Evolutionary conservation across 441 rosid species (phyloP), one percentile per base, ranked within the genome.

Genomic region (Biscutella laevigata): DNA sequence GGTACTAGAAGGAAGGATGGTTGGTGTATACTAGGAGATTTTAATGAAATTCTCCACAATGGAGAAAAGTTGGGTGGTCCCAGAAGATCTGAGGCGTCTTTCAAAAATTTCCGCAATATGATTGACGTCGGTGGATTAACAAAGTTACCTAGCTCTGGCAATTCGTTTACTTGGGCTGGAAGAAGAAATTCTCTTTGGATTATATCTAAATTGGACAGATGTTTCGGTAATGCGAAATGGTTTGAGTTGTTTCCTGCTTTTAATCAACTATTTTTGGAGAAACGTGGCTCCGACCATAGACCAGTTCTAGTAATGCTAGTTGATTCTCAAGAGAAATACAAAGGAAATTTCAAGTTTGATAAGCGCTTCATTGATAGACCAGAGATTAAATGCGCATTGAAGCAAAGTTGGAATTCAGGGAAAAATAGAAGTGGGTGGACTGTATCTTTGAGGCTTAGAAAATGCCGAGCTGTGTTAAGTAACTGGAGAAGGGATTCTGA

Each of bases 111-210:
- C 4, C 0, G 0, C 5, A 7, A 33, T 11, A 33, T 33, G 37
- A 0, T 33, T 0, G 6, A 8, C 0, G 10, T 2, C 0, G n/a
- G 36, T 32, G 36, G 2, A 0, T n/a, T 32, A 14, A 2, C 0
- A 1, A 7, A 32, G 5, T 4, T 32, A 2, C 6, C 7, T 0
- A 10, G 13, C 2, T 1, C 37, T 32, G 36, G 36, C 1, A 32
- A 32, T 32, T 0, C 6, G 1, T 32, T n/a, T 0, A 1, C 36
- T 1, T 33, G 37, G 37, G 37, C 7, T 0, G 37, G 37, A 1
- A 33, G 4, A 7, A 11, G 37, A 1, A 4, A 1, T 33, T 0
- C 4, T 0, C 0, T 12, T 2, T 33, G 15, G 14, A 33, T 33
- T 0, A 3, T 11, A 0, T 11, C 6, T 4, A 33, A 33, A 0